Percentiles rank a stretch among this genome's conserved stretches.
phyloP scores from a whole-genome alignment of 1,139 yeast species.

The Nematodospora anomalae region DNA sequence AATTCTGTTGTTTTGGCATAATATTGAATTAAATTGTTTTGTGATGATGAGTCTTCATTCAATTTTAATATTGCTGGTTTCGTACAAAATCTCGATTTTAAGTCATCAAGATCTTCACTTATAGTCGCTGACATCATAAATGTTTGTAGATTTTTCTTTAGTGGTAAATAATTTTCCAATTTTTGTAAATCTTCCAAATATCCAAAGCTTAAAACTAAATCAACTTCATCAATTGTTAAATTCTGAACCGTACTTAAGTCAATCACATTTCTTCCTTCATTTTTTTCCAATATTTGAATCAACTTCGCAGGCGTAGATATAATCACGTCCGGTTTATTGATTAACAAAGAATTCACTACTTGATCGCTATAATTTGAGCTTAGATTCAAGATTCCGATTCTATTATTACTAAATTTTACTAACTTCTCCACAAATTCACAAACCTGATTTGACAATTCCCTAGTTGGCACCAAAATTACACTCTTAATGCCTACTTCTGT shows the following conservation, averaged over 20 bases:
- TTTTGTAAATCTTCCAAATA: conserved; percentile 79
- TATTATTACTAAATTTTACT: conserved; percentile 68
- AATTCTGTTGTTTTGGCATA: conserved; percentile 85
- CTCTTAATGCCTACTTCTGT: conserved; percentile 40
- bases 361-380: conserved; percentile 73
- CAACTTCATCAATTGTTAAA: conserved; percentile 94
- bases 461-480: conserved; percentile 78
- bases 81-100: conserved; percentile 78
- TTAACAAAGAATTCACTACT: conserved; percentile 68
- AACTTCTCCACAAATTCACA: conserved; percentile 66
- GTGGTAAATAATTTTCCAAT: conserved; percentile 63
- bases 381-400: conserved; percentile 66
- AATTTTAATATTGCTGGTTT: conserved; percentile 82
- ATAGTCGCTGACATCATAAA: conserved; percentile 97
- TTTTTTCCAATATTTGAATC: conserved; percentile 55
- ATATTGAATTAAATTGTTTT: conserved; percentile 73
- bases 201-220: conserved; percentile 85
- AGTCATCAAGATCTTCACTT: conserved; percentile 76
- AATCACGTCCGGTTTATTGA: conserved; percentile 75
- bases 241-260: conserved; percentile 58
- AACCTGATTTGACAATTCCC: conserved; percentile 86
- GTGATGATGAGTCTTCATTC: conserved; percentile 60
- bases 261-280: conserved; percentile 38
- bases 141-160: conserved; percentile 77
- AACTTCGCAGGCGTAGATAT: conserved; percentile 88